These are phyloP conservation scores for Rutstroemia sp. DNA, from an alignment of 2,329 filamentous ascomycete species.

Conservation along the genomic window DNA sequence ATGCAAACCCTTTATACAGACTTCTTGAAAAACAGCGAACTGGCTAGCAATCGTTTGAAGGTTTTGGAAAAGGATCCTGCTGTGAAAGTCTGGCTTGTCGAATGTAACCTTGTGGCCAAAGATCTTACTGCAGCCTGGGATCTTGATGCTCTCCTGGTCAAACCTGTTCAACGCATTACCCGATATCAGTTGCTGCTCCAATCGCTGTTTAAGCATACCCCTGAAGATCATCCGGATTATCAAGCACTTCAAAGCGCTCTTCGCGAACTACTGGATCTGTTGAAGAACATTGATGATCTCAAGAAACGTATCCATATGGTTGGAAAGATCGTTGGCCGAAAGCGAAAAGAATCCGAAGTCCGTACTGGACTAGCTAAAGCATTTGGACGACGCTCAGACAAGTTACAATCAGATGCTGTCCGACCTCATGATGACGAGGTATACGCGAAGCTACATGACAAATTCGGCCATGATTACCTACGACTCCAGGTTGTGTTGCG, in stretches of 20 bases:
- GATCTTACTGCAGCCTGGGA: slow-evolving; percentile 94
- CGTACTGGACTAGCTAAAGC: slow-evolving; percentile 79
- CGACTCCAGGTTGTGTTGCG: slow-evolving; percentile 78
- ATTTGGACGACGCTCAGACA: slow-evolving; percentile 63
- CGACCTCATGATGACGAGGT: slow-evolving; percentile 66
- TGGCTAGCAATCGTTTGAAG: slow-evolving; percentile 52
- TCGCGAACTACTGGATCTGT: slow-evolving; percentile 53
- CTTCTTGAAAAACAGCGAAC: slow-evolving; percentile 56
- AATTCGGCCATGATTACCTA: slow-evolving; percentile 86
- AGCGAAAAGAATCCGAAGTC: slow-evolving; percentile 83
- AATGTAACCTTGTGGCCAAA: slow-evolving; percentile 86
- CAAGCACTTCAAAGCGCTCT: slow-evolving; percentile 50
- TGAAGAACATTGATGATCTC: slow-evolving; percentile 85
- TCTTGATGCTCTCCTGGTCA: slow-evolving; percentile 90
- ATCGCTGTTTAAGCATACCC: slow-evolving; percentile 72
- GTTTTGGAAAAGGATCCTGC: slow-evolving; percentile 56
- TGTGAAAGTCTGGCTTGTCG: slow-evolving; percentile 78
- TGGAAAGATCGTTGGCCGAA: slow-evolving; percentile 75
- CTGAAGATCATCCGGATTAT: slow-evolving; percentile 76
- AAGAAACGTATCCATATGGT: slow-evolving; percentile 94
- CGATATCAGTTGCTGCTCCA: slow-evolving; percentile 87
- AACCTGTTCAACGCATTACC: slow-evolving; percentile 88
- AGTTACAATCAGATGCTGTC: slow-evolving; percentile 60
- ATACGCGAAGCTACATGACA: slow-evolving; percentile 75
- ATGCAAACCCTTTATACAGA: slow-evolving; percentile 56